Percentiles rank a stretch among this genome's conserved stretches.
Conservation (phyloP, 1,139 yeast genomes). For the Candida albicans region DNA sequence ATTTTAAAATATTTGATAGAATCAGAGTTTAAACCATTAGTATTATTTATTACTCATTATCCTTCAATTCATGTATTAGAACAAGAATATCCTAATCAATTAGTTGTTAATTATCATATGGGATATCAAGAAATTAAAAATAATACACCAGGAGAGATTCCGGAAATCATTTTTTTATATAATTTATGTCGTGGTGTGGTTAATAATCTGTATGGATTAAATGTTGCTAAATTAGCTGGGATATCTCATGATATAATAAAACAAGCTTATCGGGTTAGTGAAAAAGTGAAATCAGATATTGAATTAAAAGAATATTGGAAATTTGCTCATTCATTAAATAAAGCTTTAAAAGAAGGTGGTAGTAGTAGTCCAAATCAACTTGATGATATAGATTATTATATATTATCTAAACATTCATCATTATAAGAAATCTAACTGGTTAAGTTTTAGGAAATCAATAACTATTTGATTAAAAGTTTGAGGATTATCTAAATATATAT, state of each 20-base stretch:
- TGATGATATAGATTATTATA: slow-evolving; percentile 9
- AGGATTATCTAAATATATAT: slow-evolving; percentile 43
- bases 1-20: slow-evolving; percentile 64
- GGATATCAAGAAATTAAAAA: slow-evolving; percentile 54
- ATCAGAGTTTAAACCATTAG: slow-evolving; percentile 47
- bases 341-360: slow-evolving; percentile 3
- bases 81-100: slow-evolving; percentile 31
- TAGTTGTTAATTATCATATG: slow-evolving; percentile 72
- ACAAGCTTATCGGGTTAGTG: slow-evolving; percentile 50
- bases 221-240: slow-evolving; percentile 74
- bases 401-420: too few relatives aligned
- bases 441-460: slow-evolving; percentile 27
- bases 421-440: too few relatives aligned
- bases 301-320: slow-evolving; percentile 19
- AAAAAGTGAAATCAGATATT: slow-evolving; percentile 33
- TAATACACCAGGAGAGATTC: slow-evolving; percentile 26
- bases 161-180: slow-evolving; percentile 59
- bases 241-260: slow-evolving; percentile 52
- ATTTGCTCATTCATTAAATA: slow-evolving; percentile 5
- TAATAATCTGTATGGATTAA: slow-evolving; percentile 70
- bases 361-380: too few relatives aligned
- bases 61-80: slow-evolving; percentile 66
- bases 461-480: slow-evolving; percentile 28
- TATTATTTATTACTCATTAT: slow-evolving; percentile 85
- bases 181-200: slow-evolving; percentile 60